These are phyloP conservation scores for Cyclotella sp. DNA, from an alignment of 108 stramenopile species.

Conservation along the genomic window DNA sequence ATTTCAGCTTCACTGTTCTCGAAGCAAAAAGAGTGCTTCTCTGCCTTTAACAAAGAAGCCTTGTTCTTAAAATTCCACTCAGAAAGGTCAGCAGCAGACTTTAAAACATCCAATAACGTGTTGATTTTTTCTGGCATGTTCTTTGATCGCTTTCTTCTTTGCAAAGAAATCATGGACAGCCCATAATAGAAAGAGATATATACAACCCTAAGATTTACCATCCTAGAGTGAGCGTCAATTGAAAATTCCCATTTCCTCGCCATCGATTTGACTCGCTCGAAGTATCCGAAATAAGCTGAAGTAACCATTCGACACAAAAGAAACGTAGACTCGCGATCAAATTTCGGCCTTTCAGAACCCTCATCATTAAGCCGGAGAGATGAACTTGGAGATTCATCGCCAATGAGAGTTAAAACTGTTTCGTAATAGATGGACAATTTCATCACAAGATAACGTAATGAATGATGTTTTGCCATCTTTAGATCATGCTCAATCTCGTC, in stretches of 20 bases:
- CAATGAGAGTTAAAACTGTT: conserved; percentile 34
- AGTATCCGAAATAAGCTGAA: conserved; percentile 4
- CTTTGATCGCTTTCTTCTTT: conserved; percentile 19
- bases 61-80: conserved; percentile 17
- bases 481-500: conserved; percentile 30
- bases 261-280: conserved; percentile 11
- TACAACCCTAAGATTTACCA: not conserved
- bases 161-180: not conserved
- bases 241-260: conserved; percentile 8
- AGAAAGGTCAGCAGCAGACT: not conserved
- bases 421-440: not conserved
- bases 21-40: conserved; percentile 3
- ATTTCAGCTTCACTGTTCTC: conserved; percentile 18
- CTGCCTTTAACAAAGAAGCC: conserved; percentile 26
- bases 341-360: too few species aligned
- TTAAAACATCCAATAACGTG: not conserved
- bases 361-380: not conserved
- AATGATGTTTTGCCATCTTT: conserved; percentile 1
- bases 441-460: conserved; percentile 4
- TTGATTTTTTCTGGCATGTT: not conserved
- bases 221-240: not conserved
- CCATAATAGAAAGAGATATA: conserved; percentile 6
- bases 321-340: not conserved
- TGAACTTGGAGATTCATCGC: conserved; percentile 11
- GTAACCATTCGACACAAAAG: not conserved